These are phyloP conservation scores for Aspergillus biplanus DNA, from an alignment of 495 filamentous ascomycete species.

Conservation along the genomic window DNA sequence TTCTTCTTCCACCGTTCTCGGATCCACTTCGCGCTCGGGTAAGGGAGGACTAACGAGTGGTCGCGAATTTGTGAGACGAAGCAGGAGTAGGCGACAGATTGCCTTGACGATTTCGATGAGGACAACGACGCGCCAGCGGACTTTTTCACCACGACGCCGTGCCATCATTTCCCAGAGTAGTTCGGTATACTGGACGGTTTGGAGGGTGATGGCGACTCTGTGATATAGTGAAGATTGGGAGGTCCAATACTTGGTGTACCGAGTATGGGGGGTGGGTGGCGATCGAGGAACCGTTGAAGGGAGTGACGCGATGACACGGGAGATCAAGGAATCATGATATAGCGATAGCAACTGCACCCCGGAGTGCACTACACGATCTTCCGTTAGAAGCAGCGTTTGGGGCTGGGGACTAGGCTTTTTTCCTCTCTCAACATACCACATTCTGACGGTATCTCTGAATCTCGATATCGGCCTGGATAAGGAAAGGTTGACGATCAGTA, in stretches of 20 bases:
- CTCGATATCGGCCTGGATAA: constrained; percentile 81
- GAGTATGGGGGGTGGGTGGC: constrained; percentile 73
- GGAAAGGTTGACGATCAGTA: constrained; percentile 9
- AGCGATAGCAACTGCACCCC: constrained; percentile 87
- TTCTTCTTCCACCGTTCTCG: constrained; percentile 63
- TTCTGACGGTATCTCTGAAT: constrained; percentile 93
- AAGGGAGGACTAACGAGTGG: constrained; percentile 84
- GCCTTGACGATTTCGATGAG: constrained; percentile 87
- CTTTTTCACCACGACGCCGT: constrained; percentile 79
- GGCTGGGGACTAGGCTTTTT: constrained; percentile 9
- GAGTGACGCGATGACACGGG: constrained; percentile 59
- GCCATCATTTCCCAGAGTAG: constrained; percentile 85
- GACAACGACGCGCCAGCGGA: constrained; percentile 89
- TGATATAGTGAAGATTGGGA: constrained; percentile 74
- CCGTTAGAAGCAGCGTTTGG: constrained; percentile 11
- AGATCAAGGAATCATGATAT: constrained; percentile 91
- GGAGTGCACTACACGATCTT: constrained; percentile 64
- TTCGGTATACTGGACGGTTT: constrained; percentile 92
- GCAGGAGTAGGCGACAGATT: constrained; percentile 77
- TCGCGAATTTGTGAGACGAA: constrained; percentile 80
- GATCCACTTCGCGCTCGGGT: constrained; percentile 80
- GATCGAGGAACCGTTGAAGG: constrained; percentile 46
- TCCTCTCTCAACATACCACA: constrained; percentile 54
- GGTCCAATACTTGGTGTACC: constrained; percentile 92
- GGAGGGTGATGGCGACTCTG: constrained; percentile 74